These are phyloP conservation scores for Hyaloperonospora arabidopsidis DNA, from an alignment of 352 stramenopile genomes.

Conservation along the genomic window DNA sequence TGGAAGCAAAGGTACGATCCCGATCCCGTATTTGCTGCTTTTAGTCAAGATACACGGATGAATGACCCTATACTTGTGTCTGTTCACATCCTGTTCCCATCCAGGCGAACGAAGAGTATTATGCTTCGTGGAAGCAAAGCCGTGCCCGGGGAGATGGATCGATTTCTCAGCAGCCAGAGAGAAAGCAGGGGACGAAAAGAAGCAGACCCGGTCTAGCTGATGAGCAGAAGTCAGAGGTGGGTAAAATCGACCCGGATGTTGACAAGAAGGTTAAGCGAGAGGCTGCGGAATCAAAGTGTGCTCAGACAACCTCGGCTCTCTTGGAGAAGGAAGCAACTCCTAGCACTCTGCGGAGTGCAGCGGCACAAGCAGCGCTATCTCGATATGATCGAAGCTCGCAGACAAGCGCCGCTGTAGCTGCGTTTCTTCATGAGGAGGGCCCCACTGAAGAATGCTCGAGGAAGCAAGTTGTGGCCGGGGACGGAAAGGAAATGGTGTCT, in stretches of 20 bases:
- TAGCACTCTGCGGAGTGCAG: slow-evolving; percentile 36
- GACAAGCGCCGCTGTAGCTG: slow-evolving; percentile 33
- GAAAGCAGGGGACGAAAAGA: slow-evolving; percentile 1
- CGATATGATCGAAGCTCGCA: slow-evolving; percentile 43
- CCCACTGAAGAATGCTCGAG: background rate
- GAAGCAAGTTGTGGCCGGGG: slow-evolving; percentile 3
- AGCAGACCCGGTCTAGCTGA: slow-evolving; percentile 9
- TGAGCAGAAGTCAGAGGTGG: slow-evolving; percentile 16
- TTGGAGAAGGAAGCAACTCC: slow-evolving; percentile 25
- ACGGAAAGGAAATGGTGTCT: slow-evolving; percentile 27
- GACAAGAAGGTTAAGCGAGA: slow-evolving; percentile 16
- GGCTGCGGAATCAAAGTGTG: slow-evolving; percentile 9
- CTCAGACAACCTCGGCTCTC: slow-evolving; percentile 20
- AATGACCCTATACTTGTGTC: background rate
- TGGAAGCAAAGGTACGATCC: slow-evolving; percentile 55
- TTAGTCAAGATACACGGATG: background rate
- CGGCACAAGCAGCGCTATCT: slow-evolving; percentile 45
- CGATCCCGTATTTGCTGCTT: background rate
- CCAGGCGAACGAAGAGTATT: slow-evolving; percentile 64
- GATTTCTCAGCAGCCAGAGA: slow-evolving; percentile 7
- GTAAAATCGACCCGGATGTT: slow-evolving; percentile 11
- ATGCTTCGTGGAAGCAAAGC: slow-evolving; percentile 55
- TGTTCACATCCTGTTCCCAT: background rate
- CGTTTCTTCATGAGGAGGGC: slow-evolving; percentile 23
- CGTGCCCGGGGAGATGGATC: background rate